Base-by-base conservation (phyloP, 2,329 filamentous ascomycete species). In the Leptographium procerum region DNA sequence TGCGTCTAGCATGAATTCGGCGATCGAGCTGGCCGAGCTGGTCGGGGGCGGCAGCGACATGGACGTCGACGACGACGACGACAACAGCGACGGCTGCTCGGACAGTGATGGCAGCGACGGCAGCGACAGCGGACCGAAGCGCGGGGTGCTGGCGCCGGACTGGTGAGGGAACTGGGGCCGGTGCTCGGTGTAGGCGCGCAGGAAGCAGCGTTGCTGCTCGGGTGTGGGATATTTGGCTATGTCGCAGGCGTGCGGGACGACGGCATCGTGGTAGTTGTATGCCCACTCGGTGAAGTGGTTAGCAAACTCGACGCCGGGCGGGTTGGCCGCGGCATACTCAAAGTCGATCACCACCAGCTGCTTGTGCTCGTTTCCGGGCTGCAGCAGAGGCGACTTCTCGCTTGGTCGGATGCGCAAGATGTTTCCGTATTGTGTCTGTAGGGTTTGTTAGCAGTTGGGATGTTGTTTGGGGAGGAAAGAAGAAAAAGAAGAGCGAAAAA, bases 281-380 rank as follows among this genome's bases (percentile, higher is more conserved):
- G 89, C 88, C 94, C 94, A 99, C 73, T 99, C 94, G 1, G 89
- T 88, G 72, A 99, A 99, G 72, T 99, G 94, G 70, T 99, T 99
- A 59, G 91, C 94, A 69, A 99, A 97, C 71, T 99, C 94, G 19
- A 90, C 78, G 1, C 91, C 94, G 0, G 84, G 85, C 0, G 86
- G 79, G 69, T 97, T 99, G 59, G 92, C 91, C 2, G 86, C 91
- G 1, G 94, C 88, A 69, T 99, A 99, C 68, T 99, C 94, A 67
- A 99, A 99, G 70, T 99, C 94, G 67, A 99, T 99, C 63, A 99
- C 94, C 19, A 97, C 82, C 16, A 99, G 82, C 72, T 95, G 92
- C 71, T 95, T 97, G 74, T 99, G 94, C 65, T 92, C 85, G 71
- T 97, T 97, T 60, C 88, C 85, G 0, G 94, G 91, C 55, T 94